Base-by-base conservation (phyloP, 208 protist species). In the Balamuthia mandrillaris region DNA sequence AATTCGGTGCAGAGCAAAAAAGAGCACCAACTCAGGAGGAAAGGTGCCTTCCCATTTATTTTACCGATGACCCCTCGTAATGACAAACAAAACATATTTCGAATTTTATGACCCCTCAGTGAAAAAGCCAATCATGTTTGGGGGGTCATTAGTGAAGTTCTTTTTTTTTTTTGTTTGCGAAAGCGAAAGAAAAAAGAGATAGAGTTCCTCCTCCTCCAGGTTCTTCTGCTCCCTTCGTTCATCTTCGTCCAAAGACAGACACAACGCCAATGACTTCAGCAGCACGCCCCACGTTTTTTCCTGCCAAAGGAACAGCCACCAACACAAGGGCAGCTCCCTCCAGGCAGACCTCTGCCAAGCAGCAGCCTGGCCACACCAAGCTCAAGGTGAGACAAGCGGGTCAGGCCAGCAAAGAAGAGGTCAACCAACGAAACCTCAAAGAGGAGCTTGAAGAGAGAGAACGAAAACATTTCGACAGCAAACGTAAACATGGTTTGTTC, bases 281-380 rank as follows among this genome's bases (percentile, higher is more conserved):
- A 47, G 58, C 54, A 16, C 37, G 79, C 24, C 79, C 79, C 39
- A 85, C 79, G 3, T 85, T 85, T 18, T n/a, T 39, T 45, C 79
- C 79, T 31, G 79, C 79, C 1, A 72, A 58, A 60, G 88, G 88
- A 14, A 89, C 39, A 31, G 81, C 88, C 21, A n/a, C n/a, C n/a
- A 86, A 90, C 47, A 39, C 63, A 5, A 88, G 78, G 14, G 39
- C 70, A 47, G 87, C 87, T 24, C 87, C 88, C 21, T 45, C 79
- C 3, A 14, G n/a, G 54, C 87, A 91, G 77, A 85, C 70, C n/a
- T 91, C 88, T 14, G 77, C 87, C 5, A 68, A 81, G 63, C 87
- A 91, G 41, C 60, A 90, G 68, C 61, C 88, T 4, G 86, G 83
- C 6, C 88, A 90, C 33, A 87, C 56, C 14, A 49, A 61, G 24